Evolutionary conservation across 2,329 filamentous ascomycete genomes (phyloP), one percentile per base, ranked within the genome.

Genomic region (Calonectria leucothoes): DNA sequence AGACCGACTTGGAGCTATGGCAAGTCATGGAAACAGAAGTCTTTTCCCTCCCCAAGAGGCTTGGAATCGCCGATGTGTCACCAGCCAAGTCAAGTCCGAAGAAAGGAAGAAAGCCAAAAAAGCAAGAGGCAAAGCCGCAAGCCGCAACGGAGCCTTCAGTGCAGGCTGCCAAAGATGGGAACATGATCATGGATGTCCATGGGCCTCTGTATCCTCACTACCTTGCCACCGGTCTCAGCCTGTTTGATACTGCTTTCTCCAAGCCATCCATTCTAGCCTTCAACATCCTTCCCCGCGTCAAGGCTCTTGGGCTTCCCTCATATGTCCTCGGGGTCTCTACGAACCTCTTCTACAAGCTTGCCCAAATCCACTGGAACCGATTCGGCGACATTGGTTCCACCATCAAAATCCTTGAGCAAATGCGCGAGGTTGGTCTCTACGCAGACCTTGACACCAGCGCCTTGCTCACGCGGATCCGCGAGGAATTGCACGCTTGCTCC

Each of bases 311-410:
- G 2, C 88, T 93, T 1, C 89, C 91, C 1, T 93, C 93, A 0
- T 94, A 93, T 79, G 91, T 94, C 8, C 88, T 96, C 0, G 94
- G 93, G 61, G 92, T 91, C 7, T 92, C 92, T 23, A 93, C 93
- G 0, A 86, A 89, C 0, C 90, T 96, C 51, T 96, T 94, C 86
- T 92, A 93, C 80, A 87, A 91, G 63, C 87, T 95, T 39, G 87
- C 94, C 29, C 83, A 86, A 17, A 88, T 93, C 27, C 86, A 91
- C 69, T 94, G 93, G 91, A 82, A 85, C 39, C 89, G 90, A 14
- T 90, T 91, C 75, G 88, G 90, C 27, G 91, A 94, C 78, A 86
- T 91, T 2, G 75, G 80, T 4, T 86, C 87, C 1, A 89, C 93
- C 29, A 83, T 91, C 64, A 84, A 87, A 5, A 81, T 93, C 2